Base-by-base conservation (phyloP, 352 stramenopile genomes). In the Phytopythium aichiense region DNA sequence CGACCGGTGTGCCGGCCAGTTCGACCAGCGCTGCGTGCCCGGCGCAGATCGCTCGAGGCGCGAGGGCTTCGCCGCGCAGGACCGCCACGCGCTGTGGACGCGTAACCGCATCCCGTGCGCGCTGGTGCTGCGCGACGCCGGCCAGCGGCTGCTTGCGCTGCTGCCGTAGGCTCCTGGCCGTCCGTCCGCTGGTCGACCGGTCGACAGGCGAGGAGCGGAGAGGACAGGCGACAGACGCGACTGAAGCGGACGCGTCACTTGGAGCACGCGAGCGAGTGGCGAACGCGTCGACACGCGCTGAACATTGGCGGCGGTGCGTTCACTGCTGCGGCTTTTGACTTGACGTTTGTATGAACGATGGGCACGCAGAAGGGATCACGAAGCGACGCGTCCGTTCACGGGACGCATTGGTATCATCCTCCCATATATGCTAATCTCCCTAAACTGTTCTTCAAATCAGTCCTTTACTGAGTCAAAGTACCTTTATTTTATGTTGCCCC, bases 1-100 rank as follows among this genome's bases (percentile, higher is more conserved):
- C 38, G 72, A 73, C 55, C 56, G 57, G 18, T 94, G 85, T 43
- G 45, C 20, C 2, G 67, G 68, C 9, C 65, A 60, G 25, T 94
- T 94, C 61, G 82, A 92, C 65, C 76, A 91, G 59, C 69, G 63
- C 45, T 94, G 85, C 60, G 80, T 91, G 31, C 75, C 82, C 6
- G 85, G 85, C 1, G 73, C 74, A 16, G 71, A 80, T 51, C 73
- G 77, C 40, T 61, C 33, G 18, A 61, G 71, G 8, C 71, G 75
- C 48, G 75, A 91, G 58, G 85, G 85, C 23, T 91, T 94, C 56
- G 81, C 74, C 2, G 64, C 65, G 9, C 66, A 67, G 33, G 85
- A 92, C 18, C 68, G 64, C 15, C 81, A 89, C 49, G 45, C 55
- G n/a, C 56, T 88, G 1, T 92, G 83, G 85, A 30, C 53, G 23